phyloP scores from a whole-genome alignment of 306 rosid species.

The Citrullus mucosospermus region DNA sequence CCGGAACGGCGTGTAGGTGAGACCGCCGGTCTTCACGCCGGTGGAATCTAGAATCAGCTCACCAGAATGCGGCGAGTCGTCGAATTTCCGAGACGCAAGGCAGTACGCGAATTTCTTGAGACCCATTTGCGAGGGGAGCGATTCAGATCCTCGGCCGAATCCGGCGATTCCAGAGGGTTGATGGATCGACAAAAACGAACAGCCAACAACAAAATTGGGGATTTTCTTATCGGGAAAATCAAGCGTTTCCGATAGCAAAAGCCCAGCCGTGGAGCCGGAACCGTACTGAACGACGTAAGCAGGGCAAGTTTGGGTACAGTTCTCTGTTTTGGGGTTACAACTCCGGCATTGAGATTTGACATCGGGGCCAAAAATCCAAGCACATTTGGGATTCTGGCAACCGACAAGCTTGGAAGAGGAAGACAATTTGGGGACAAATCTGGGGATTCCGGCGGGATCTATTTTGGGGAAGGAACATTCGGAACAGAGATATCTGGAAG shows the following conservation, averaged over 20 bases:
- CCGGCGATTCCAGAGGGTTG: slow-evolving; percentile 89
- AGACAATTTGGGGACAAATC: slow-evolving; percentile 56
- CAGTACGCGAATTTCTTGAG: slow-evolving; percentile 73
- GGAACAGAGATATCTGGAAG: slow-evolving; percentile 63
- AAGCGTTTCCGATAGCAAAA: slow-evolving; percentile 47
- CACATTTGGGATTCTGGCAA: slow-evolving; percentile 66
- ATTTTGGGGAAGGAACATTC: slow-evolving; percentile 46
- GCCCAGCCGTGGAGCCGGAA: slow-evolving; percentile 54
- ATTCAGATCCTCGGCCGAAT: slow-evolving; percentile 67
- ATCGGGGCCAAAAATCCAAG: slow-evolving; percentile 34
- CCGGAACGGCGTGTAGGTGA: slow-evolving; percentile 61
- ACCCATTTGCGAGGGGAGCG: slow-evolving; percentile 64
- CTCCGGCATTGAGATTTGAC: slow-evolving; percentile 32
- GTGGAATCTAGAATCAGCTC: slow-evolving; percentile 48
- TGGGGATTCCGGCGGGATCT: slow-evolving; percentile 27
- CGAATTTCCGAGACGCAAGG: slow-evolving; percentile 49
- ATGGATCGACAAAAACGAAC: slow-evolving; percentile 55
- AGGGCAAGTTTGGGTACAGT: slow-evolving; percentile 50
- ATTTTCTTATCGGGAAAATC: slow-evolving; percentile 28
- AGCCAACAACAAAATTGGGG: slow-evolving; percentile 47
- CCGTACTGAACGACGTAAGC: slow-evolving; percentile 56
- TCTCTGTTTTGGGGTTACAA: slow-evolving; percentile 16
- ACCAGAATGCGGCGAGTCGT: slow-evolving; percentile 45
- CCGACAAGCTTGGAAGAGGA: slow-evolving; percentile 48
- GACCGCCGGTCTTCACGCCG: slow-evolving; percentile 5